Conservation (phyloP, 106 monocot genomes). For the Iris macrosiphon region DNA sequence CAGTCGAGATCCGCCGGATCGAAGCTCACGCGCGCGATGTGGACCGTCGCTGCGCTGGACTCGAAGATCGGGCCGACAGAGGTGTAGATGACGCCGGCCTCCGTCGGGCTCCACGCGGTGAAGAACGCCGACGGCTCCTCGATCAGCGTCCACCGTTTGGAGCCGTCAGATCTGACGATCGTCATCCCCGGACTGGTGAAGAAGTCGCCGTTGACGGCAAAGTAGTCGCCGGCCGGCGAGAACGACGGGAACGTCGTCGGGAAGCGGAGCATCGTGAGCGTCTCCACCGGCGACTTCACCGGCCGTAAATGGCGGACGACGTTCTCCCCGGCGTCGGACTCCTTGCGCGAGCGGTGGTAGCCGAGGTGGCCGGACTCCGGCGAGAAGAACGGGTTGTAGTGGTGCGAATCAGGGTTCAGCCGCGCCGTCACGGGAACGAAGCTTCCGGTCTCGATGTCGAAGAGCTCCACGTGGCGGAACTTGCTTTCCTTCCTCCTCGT, state of each 20-base stretch:
- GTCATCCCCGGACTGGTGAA: slow-evolving; percentile 24
- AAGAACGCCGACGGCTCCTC: slow-evolving; percentile 40
- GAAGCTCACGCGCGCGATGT: slow-evolving; percentile 63
- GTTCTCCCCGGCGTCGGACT: slow-evolving; percentile 16
- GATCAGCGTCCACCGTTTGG: slow-evolving; percentile 42
- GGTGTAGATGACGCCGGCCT: slow-evolving; percentile 58
- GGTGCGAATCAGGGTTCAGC: slow-evolving; percentile 54
- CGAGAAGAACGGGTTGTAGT: slow-evolving; percentile 95
- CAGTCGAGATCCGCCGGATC: slow-evolving; percentile 30
- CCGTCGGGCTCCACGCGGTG: slow-evolving; percentile 64
- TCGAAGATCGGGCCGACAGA: slow-evolving; percentile 79
- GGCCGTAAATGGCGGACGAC: slow-evolving; percentile 27
- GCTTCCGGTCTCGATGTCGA: slow-evolving; percentile 46
- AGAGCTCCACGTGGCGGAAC: slow-evolving; percentile 71
- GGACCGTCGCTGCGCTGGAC: slow-evolving; percentile 36
- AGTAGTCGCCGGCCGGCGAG: slow-evolving; percentile 31
- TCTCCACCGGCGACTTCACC: slow-evolving; percentile 25
- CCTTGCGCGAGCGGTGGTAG: slow-evolving; percentile 84
- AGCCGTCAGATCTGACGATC: slow-evolving; percentile 61
- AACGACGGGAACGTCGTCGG: slow-evolving; percentile 50
- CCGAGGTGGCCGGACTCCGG: slow-evolving; percentile 37
- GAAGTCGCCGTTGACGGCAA: slow-evolving; percentile 57
- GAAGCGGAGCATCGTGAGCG: slow-evolving; percentile 33
- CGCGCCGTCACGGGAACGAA: slow-evolving; percentile 53
- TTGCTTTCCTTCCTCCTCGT: slow-evolving; percentile 47